These are phyloP conservation scores for Chenopodium berlandieri DNA, from an alignment of 148 eudicot genomes.

Conservation along the genomic window DNA sequence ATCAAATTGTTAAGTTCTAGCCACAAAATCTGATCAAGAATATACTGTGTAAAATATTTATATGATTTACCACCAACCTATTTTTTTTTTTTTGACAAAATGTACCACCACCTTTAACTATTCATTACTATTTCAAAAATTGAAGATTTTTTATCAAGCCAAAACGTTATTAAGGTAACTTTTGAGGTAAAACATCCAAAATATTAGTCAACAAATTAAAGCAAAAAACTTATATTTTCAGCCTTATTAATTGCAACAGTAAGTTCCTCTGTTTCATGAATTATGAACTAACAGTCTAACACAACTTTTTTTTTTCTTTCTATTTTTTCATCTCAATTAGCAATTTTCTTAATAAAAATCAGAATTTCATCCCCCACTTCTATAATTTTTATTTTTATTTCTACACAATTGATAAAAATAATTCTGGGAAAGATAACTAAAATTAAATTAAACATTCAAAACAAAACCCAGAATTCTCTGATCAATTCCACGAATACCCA, in stretches of 20 bases:
- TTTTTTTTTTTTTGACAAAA: no score
- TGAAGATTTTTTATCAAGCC: background rate
- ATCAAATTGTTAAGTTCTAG: background rate
- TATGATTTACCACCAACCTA: no score
- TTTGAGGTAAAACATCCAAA: constrained; percentile 10
- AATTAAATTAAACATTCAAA: background rate
- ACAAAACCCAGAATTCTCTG: background rate
- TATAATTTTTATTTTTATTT: background rate
- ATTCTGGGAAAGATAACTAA: background rate
- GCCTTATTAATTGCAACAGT: background rate
- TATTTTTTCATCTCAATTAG: background rate
- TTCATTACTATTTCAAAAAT: background rate
- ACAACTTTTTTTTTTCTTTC: background rate
- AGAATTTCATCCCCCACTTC: background rate
- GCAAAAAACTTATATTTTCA: background rate
- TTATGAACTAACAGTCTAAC: background rate
- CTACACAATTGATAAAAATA: background rate
- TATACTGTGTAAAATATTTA: no score
- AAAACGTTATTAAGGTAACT: background rate
- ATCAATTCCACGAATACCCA: background rate
- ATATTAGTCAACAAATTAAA: background rate
- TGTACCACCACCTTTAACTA: background rate
- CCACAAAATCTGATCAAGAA: no score
- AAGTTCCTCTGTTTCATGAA: constrained; percentile 9
- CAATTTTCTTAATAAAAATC: background rate